phyloP scores from a whole-genome alignment of 1,139 yeast genomes.

The Suhomyces wounanorum region DNA sequence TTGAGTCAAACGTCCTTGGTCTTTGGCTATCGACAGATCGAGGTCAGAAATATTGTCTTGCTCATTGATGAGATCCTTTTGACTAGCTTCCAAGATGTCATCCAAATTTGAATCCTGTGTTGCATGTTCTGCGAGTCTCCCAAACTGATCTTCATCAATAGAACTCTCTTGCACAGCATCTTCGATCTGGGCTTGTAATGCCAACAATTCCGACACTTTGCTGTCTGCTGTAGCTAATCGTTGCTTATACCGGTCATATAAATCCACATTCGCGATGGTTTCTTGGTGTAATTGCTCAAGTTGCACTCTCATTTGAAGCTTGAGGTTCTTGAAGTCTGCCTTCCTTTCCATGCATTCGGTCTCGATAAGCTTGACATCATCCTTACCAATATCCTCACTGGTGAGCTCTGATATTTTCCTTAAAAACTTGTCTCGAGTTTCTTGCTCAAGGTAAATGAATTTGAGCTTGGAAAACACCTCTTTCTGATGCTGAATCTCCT shows the following conservation, averaged over 20 bases:
- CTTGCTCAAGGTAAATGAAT: constrained; percentile 66
- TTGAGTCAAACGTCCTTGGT: neutral
- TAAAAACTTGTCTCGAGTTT: constrained; percentile 63
- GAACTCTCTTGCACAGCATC: constrained; percentile 10
- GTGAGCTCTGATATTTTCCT: constrained; percentile 19
- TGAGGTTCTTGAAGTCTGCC: constrained; percentile 21
- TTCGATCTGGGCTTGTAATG: constrained; percentile 24
- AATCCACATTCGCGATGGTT: constrained; percentile 21
- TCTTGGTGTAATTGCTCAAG: constrained; percentile 23
- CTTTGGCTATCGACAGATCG: neutral
- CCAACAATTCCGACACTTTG: constrained; percentile 20
- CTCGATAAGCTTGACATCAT: constrained; percentile 23
- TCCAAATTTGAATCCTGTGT: constrained; percentile 9
- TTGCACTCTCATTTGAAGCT: constrained; percentile 20
- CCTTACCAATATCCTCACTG: constrained; percentile 20
- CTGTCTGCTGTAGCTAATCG: constrained; percentile 16
- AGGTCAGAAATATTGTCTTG: neutral
- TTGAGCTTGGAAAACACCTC: constrained; percentile 54
- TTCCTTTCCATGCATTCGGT: constrained; percentile 22
- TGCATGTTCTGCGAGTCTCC: constrained; percentile 8
- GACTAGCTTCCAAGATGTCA: constrained; percentile 4
- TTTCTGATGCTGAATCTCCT: constrained; percentile 35
- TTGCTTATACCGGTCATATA: constrained; percentile 20
- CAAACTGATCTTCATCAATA: constrained; percentile 2
- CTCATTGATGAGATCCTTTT: constrained; percentile 3